Base-by-base conservation (phyloP, 805 yeast species). In the Lipomyces lipofer region DNA sequence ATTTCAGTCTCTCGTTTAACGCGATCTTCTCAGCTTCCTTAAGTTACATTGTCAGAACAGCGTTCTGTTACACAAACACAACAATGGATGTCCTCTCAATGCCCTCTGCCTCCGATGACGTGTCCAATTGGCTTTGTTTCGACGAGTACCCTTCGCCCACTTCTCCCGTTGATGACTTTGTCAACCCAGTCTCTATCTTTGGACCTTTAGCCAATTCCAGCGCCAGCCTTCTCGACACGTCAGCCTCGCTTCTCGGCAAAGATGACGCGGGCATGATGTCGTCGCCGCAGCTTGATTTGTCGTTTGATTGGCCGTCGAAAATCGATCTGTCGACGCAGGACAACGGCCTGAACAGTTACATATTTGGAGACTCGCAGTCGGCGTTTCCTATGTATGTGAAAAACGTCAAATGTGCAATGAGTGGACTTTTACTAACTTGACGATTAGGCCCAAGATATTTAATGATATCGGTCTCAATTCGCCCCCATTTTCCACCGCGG, bases 111-210 rank as follows among this genome's bases (percentile, higher is more conserved):
- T n/a, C 52, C 25, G 56, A 52, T 39, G 60, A 56, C 40, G 49
- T 55, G 44, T 52, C 60, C 28, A 29, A 54, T 10, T 56, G 54
- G 54, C 33, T 56, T n/a, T 45, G 49, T 44, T 49, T 52, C 47
- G 60, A 56, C 52, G 60, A 56, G 44, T 48, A 56, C 25, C 39
- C 44, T n/a, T 22, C 51, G 38, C 53, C 54, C 13, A 17, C 15
- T 10, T 43, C 45, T 4, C 58, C 38, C 8, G 48, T 42, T 19
- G 59, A 45, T 19, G 58, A 53, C 6, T 33, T 52, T 21, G 30
- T 47, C 46, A 45, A 36, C 30, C 51, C 58, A 17, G n/a, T n/a
- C n/a, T 54, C 58, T 22, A 45, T 54, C 54, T 49, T 54, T 30
- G 51, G 49, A 24, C 50, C 58, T 25, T 45, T 51, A 5, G 44